Conservation (phyloP, 441 rosid genomes). For the Pelargonium citronellum region DNA sequence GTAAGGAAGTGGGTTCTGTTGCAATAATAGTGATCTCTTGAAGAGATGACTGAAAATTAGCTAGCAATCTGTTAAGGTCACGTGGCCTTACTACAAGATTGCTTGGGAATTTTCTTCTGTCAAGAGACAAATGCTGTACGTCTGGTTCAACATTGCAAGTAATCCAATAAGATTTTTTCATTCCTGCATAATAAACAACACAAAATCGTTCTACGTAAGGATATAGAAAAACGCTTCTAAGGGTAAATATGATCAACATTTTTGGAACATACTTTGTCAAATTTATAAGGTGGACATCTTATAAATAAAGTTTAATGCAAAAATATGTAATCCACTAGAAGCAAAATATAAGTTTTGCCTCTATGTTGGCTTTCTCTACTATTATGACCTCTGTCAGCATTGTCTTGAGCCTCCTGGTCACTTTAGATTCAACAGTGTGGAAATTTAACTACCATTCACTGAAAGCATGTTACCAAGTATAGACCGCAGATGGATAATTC, state of each 20-base stretch:
- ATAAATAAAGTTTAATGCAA: no score
- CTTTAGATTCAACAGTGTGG: no score
- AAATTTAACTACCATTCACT: no score
- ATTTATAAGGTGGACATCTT: neutral
- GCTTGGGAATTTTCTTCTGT: constrained; percentile 66
- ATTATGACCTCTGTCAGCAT: neutral
- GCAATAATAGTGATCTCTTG: constrained; percentile 89
- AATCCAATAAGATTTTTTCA: constrained; percentile 75
- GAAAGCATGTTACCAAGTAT: no score
- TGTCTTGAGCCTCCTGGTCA: neutral
- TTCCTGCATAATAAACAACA: constrained; percentile 40
- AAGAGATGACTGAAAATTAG: constrained; percentile 86
- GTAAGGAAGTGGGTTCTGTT: constrained; percentile 56
- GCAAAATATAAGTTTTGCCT: neutral
- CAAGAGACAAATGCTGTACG: constrained; percentile 78
- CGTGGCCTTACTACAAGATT: constrained; percentile 70
- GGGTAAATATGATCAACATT: no score
- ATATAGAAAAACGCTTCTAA: neutral
- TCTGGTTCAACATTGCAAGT: constrained; percentile 86
- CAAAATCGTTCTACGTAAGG: neutral
- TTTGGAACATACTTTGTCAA: no score
- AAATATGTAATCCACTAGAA: no score
- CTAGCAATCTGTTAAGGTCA: constrained; percentile 72
- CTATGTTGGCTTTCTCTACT: neutral
- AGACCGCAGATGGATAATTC: no score